A percentile compares a stretch with the other conserved stretches of the same genome.
These are phyloP conservation scores for Termitomyces bulborhizus DNA, from an alignment of 768 basidiomycete species.

Conservation along the genomic window DNA sequence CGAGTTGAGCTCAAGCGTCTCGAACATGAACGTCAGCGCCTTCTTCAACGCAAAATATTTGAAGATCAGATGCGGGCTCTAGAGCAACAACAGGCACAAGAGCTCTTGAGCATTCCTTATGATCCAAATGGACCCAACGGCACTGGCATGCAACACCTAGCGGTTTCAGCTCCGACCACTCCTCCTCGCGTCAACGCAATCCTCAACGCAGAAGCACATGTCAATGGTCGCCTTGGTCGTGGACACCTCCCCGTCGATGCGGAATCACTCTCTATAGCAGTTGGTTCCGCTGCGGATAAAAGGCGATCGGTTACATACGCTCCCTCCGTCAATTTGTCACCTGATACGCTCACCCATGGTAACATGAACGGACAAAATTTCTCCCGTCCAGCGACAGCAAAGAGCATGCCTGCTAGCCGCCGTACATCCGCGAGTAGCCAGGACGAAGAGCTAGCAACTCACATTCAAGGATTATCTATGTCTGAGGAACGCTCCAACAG, in stretches of 20 bases:
- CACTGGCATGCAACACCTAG: constrained; percentile 62
- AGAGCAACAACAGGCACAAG: constrained; percentile 86
- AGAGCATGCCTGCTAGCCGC: constrained; percentile 90
- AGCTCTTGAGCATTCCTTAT: constrained; percentile 71
- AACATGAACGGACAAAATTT: constrained; percentile 45
- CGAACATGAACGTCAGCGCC: constrained; percentile 88
- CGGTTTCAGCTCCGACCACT: constrained; percentile 85
- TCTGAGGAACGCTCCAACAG: constrained; percentile 54
- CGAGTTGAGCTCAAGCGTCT: constrained; percentile 87
- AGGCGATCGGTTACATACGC: constrained; percentile 86
- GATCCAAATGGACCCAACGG: constrained; percentile 41
- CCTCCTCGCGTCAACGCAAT: constrained; percentile 74
- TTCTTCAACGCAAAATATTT: constrained; percentile 81
- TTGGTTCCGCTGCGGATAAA: constrained; percentile 67
- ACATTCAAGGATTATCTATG: constrained; percentile 68
- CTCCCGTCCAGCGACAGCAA: constrained; percentile 67
- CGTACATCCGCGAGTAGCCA: constrained; percentile 85
- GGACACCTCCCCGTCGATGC: constrained; percentile 51
- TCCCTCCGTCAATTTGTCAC: constrained; percentile 68
- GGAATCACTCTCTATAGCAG: constrained; percentile 61
- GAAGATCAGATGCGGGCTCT: constrained; percentile 95
- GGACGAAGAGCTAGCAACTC: constrained; percentile 74
- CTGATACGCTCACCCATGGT: constrained; percentile 48
- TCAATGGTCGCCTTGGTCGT: constrained; percentile 33
- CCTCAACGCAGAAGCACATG: constrained; percentile 53